Percentiles rank a stretch among this genome's conserved stretches.
phyloP scores from a whole-genome alignment of 805 yeast species.

The Diddensiella transvaalensis region DNA sequence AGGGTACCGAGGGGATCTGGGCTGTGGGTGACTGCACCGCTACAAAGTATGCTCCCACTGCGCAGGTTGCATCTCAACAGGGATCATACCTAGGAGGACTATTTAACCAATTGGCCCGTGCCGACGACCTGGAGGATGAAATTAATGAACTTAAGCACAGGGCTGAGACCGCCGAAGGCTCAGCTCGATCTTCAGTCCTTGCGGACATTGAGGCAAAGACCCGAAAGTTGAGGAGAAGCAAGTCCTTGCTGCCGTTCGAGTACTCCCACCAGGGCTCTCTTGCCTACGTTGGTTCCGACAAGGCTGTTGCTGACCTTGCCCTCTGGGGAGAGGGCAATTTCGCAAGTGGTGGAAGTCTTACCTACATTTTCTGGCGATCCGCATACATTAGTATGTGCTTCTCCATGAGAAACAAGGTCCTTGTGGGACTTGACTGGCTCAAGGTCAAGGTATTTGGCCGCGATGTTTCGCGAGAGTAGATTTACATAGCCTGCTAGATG shows the following conservation, averaged over 20 bases:
- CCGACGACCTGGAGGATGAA: conserved; percentile 35
- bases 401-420: conserved; percentile 80
- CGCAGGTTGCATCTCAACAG: conserved; percentile 95
- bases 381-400: conserved; percentile 92
- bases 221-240: conserved; percentile 35
- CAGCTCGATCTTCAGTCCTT: conserved; percentile 38
- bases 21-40: conserved; percentile 94
- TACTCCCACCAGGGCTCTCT: conserved; percentile 89
- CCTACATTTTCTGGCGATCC: conserved; percentile 91
- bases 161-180: conserved; percentile 24
- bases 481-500: background rate
- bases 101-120: conserved; percentile 50
- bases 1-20: conserved; percentile 78
- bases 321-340: conserved; percentile 65
- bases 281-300: conserved; percentile 87
- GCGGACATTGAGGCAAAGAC: conserved; percentile 47
- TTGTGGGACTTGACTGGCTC: conserved; percentile 85
- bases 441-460: conserved; percentile 88
- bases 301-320: conserved; percentile 88
- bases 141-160: conserved; percentile 38
- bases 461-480: conserved; percentile 82
- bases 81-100: conserved; percentile 76
- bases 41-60: conserved; percentile 90
- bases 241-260: conserved; percentile 51
- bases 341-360: conserved; percentile 78